These are phyloP conservation scores for Claviceps cyperi DNA, from an alignment of 2,329 filamentous ascomycete species.

Conservation along the genomic window DNA sequence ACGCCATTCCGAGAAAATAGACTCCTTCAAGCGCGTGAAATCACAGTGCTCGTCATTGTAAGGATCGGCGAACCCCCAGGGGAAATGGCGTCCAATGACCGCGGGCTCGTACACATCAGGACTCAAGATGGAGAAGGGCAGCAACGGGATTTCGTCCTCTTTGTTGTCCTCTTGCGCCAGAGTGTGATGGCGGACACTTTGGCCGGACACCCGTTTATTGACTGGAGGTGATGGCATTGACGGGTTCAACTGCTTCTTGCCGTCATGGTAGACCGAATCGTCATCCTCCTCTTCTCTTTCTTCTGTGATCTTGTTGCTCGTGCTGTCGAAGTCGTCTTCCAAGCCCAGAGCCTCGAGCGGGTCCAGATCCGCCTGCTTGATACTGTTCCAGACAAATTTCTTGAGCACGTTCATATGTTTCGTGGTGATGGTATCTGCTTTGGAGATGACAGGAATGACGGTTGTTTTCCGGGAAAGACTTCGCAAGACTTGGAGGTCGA, in stretches of 20 bases:
- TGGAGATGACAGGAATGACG: constrained; percentile 88
- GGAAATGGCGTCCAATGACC: constrained; percentile 72
- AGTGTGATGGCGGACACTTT: constrained; percentile 31
- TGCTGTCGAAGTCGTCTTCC: constrained; percentile 56
- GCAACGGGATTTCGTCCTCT: constrained; percentile 47
- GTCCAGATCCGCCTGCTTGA: constrained; percentile 76
- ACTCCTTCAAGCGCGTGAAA: constrained; percentile 78
- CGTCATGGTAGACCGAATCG: constrained; percentile 13
- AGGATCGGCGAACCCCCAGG: constrained; percentile 94
- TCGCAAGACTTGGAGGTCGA: constrained; percentile 81
- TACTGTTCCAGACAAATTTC: constrained; percentile 74
- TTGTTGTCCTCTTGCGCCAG: constrained; percentile 28
- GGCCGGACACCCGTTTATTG: constrained; percentile 31
- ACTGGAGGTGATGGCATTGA: constrained; percentile 21
- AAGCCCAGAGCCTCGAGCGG: constrained; percentile 76
- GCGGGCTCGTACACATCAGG: constrained; percentile 79
- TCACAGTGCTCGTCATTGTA: constrained; percentile 88
- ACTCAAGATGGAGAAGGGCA: constrained; percentile 86
- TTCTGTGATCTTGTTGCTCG: constrained; percentile 37
- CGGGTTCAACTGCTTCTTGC: constrained; percentile 12
- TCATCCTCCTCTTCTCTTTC: constrained; percentile 35
- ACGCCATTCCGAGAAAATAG: constrained; percentile 88
- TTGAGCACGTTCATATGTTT: constrained; percentile 89
- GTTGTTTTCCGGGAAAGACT: constrained; percentile 86
- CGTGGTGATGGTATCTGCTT: constrained; percentile 92